A percentile compares a stretch with the other conserved stretches of the same genome.
phyloP scores from a whole-genome alignment of 441 rosid genomes.

The Rhodomyrtus psidioides region DNA sequence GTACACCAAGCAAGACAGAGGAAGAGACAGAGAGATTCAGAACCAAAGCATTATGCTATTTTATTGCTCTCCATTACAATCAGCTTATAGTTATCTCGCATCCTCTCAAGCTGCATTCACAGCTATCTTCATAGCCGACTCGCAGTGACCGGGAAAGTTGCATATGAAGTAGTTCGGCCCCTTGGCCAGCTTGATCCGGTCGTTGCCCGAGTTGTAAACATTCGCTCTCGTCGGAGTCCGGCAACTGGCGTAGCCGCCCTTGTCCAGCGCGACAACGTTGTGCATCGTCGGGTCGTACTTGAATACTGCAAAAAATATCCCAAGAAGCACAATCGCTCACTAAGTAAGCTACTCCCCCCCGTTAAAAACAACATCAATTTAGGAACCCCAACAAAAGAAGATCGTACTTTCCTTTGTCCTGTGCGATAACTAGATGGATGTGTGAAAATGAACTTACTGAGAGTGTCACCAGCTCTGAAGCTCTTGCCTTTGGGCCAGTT shows the following conservation, averaged over 20 bases:
- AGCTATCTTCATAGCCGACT: slow-evolving; percentile 42
- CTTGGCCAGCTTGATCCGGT: slow-evolving; percentile 26
- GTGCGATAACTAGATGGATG: background rate
- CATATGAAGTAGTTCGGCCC: slow-evolving; percentile 43
- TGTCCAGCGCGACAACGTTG: slow-evolving; percentile 34
- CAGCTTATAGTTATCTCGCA: background rate
- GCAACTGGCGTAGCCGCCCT: slow-evolving; percentile 24
- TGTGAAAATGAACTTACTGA: slow-evolving; percentile 14
- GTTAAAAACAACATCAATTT: too few species aligned
- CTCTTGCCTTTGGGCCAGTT: slow-evolving; percentile 53
- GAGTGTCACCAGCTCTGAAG: slow-evolving; percentile 58
- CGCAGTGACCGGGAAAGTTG: slow-evolving; percentile 30
- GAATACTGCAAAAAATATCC: slow-evolving; percentile 20
- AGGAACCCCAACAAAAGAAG: too few species aligned
- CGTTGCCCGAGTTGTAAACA: slow-evolving; percentile 32
- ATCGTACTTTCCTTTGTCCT: too few species aligned
- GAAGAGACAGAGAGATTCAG: background rate
- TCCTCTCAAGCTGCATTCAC: slow-evolving; percentile 16
- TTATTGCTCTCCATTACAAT: background rate
- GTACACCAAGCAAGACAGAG: background rate
- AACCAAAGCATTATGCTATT: background rate
- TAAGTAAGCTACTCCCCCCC: too few species aligned
- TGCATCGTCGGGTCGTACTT: slow-evolving; percentile 28
- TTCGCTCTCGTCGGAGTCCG: slow-evolving; percentile 21
- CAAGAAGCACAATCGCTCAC: too few species aligned